These are phyloP conservation scores for Beauveria sp. DNA, from an alignment of 2,329 filamentous ascomycete species.

Conservation along the genomic window DNA sequence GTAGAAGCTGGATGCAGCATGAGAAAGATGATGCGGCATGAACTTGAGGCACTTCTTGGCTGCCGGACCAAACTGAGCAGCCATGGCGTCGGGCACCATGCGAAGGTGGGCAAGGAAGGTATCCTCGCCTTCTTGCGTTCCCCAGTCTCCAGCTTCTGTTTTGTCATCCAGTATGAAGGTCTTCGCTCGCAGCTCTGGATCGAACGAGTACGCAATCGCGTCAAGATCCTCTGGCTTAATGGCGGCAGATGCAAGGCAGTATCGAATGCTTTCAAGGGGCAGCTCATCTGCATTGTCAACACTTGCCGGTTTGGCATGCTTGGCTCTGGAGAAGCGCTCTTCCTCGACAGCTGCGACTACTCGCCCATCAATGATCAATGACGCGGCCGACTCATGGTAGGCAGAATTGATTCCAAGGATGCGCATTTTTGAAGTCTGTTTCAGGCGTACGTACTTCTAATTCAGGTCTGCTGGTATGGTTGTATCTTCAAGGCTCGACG, in stretches of 20 bases:
- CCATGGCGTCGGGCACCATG: neutral
- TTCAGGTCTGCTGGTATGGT: neutral
- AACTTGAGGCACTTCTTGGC: neutral
- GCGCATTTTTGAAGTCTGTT: neutral
- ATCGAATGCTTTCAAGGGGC: constrained; percentile 2
- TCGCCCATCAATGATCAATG: neutral
- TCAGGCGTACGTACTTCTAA: neutral
- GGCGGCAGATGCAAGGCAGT: neutral
- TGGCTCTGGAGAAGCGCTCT: neutral
- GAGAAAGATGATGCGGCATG: constrained; percentile 5
- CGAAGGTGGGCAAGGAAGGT: neutral
- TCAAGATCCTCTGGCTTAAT: constrained; percentile 1
- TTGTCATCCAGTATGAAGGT: neutral
- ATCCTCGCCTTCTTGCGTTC: constrained; percentile 1
- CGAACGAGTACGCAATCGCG: constrained; percentile 3
- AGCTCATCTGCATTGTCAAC: constrained; percentile 3
- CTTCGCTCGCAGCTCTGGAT: neutral
- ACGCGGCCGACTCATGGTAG: constrained; percentile 1
- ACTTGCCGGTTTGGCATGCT: constrained; percentile 2
- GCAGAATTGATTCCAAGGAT: constrained; percentile 1
- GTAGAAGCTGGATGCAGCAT: constrained; percentile 5
- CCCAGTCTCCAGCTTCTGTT: constrained; percentile 3
- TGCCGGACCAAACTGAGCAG: neutral
- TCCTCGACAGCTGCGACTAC: constrained; percentile 1
- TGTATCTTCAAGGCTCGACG: neutral